Conservation (phyloP, 129 eudicot species). For the Saposhnikovia divaricata region DNA sequence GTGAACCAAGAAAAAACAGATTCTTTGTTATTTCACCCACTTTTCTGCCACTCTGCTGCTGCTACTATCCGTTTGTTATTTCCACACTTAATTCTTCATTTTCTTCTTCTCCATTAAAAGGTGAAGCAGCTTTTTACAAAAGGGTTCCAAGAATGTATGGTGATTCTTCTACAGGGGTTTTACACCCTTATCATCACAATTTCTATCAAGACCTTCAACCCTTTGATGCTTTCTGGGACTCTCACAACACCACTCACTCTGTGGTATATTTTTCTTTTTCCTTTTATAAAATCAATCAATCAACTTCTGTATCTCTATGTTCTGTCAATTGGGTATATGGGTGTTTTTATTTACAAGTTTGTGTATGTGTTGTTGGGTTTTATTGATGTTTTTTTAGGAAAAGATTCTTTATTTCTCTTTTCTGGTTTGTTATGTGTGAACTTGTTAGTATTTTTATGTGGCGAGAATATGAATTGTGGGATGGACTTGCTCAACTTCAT, state of each 20-base stretch:
- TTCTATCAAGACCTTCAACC: constrained; percentile 59
- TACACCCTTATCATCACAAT: constrained; percentile 59
- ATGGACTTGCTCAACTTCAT: background rate
- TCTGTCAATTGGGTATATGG: background rate
- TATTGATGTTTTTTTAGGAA: background rate
- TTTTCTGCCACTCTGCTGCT: background rate
- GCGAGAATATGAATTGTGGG: background rate
- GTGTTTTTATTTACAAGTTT: constrained; percentile 6
- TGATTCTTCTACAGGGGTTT: constrained; percentile 46
- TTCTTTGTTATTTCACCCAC: background rate
- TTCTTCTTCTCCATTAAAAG: constrained; percentile 15
- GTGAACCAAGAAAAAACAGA: too few relatives aligned
- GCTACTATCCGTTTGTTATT: background rate
- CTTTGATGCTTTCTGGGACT: constrained; percentile 58
- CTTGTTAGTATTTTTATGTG: background rate
- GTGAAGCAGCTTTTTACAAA: constrained; percentile 10
- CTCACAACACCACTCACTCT: constrained; percentile 44
- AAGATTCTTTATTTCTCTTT: background rate
- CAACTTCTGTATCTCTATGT: constrained; percentile 4
- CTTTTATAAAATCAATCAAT: background rate
- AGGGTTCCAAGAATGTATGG: constrained; percentile 55
- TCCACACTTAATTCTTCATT: background rate
- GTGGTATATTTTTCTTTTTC: constrained; percentile 29
- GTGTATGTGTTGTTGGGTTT: background rate
- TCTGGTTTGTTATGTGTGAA: background rate